Evolutionary conservation across 192 early-diverging fungal genomes (phyloP), one percentile per base, ranked within the genome.

Genomic region (Podila minutissima): DNA sequence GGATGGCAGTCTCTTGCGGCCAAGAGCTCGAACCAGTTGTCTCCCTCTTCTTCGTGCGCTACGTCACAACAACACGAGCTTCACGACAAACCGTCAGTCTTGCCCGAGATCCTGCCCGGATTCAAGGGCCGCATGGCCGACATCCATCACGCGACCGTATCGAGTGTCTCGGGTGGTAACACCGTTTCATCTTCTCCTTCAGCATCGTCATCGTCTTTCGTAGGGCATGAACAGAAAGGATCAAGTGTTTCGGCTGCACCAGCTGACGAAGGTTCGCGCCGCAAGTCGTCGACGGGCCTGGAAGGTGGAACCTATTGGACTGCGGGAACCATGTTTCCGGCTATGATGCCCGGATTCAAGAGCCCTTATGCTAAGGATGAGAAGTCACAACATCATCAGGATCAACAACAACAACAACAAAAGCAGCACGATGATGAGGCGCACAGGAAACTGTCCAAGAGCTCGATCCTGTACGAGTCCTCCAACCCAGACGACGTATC

Each of bases 391-490:
- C 35, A 62, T 0, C 53, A 59, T 15, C 49, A 63, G 13, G 49
- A 51, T 2, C 26, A 64, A 57, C 62, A 53, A 3, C 53, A 75
- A 48, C 59, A 41, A 17, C 46, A 11, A 64, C 62, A 51, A 33
- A 55, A 32, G 24, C 2, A 13, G 10, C 49, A 17, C 31, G 64
- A 17, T 2, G 64, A 77, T 32, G 64, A 71, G 2, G 58, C 59
- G 24, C 38, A 61, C 57, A 61, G 65, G 26, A 57, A 9, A 15
- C 35, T 81, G 2, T 19, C 77, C 61, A 72, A 69, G 57, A 81
- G 59, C 63, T 81, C 77, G 35, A 81, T 81, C 29, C 67, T 81
- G 1, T 81, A 81, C 53, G 77, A 81, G 62, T 81, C 77, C 17
- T 63, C 77, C n/a, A 48, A 60, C 0, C 59, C 71, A 24, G 28